A percentile compares a stretch with the other conserved stretches of the same genome.
phyloP scores from a whole-genome alignment of 805 yeast genomes.

The Sungouiella blattae region DNA sequence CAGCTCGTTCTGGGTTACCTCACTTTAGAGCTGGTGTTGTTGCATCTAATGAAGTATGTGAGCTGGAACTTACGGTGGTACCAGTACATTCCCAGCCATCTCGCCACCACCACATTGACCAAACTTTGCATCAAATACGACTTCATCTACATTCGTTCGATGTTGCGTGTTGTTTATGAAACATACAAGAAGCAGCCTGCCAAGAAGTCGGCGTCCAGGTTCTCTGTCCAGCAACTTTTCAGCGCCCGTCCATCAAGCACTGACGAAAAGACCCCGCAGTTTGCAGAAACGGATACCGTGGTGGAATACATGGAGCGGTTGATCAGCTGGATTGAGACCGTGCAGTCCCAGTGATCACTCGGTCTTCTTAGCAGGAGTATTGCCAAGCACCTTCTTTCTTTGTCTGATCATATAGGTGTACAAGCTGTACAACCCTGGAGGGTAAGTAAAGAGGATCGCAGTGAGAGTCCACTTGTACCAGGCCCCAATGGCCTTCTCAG shows the following conservation, averaged over 20 bases:
- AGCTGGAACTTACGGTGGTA: slow-evolving; percentile 69
- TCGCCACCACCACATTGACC: slow-evolving; percentile 41
- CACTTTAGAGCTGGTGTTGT: slow-evolving; percentile 30
- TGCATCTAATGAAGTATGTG: slow-evolving; percentile 43
- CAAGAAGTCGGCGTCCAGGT: not conserved
- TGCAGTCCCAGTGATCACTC: slow-evolving; percentile 6
- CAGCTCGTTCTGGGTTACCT: slow-evolving; percentile 27
- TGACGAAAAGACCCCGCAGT: slow-evolving; percentile 16
- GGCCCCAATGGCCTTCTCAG: slow-evolving; percentile 48
- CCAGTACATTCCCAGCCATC: slow-evolving; percentile 45
- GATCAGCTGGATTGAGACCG: slow-evolving; percentile 29
- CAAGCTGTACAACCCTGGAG: slow-evolving; percentile 83
- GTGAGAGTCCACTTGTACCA: slow-evolving; percentile 56
- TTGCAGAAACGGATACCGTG: slow-evolving; percentile 30
- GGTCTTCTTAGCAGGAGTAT: slow-evolving; percentile 10
- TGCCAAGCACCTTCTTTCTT: slow-evolving; percentile 70
- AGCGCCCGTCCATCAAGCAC: not conserved
- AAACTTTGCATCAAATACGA: slow-evolving; percentile 42
- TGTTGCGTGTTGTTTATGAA: slow-evolving; percentile 34
- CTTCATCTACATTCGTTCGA: slow-evolving; percentile 36
- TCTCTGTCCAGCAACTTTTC: not conserved
- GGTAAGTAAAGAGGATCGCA: slow-evolving; percentile 59
- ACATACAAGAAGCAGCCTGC: slow-evolving; percentile 1
- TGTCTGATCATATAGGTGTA: slow-evolving; percentile 87
- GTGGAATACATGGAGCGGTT: slow-evolving; percentile 27